Percentiles rank a stretch among this genome's conserved stretches.
These are phyloP conservation scores for Phytophthora capsici DNA, from an alignment of 352 stramenopile genomes.

Conservation along the genomic window DNA sequence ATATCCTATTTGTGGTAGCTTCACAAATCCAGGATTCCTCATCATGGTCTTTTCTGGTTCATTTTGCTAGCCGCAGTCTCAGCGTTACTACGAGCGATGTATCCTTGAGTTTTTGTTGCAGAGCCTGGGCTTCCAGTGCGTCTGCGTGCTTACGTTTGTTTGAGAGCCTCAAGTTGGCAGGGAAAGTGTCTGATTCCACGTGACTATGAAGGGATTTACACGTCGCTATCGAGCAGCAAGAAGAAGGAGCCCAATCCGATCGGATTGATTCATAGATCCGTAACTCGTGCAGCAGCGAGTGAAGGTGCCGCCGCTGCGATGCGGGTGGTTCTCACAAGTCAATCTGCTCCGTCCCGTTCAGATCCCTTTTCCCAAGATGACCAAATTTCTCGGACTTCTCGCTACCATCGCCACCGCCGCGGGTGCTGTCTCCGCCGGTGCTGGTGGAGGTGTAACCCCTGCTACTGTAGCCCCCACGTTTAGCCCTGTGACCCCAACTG, in stretches of 20 bases:
- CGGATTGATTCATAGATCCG: constrained; percentile 7
- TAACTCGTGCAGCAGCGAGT: constrained; percentile 17
- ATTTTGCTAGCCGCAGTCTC: constrained; percentile 29
- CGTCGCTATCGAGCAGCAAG: constrained; percentile 32
- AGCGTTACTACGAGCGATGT: constrained; percentile 12
- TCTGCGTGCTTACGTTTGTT: constrained; percentile 26
- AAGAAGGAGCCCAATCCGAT: constrained; percentile 15
- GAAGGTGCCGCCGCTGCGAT: constrained; percentile 6
- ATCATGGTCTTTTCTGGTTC: constrained; percentile 8
- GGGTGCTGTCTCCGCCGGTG: constrained; percentile 19
- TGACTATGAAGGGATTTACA: constrained; percentile 27
- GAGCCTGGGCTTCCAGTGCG: constrained; percentile 23
- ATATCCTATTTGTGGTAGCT: constrained; percentile 33
- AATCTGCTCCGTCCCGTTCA: constrained; percentile 36
- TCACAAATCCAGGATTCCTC: constrained; percentile 8
- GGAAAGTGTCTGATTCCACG: constrained; percentile 28
- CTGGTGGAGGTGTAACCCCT: constrained; percentile 11
- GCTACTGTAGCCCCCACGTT: not conserved
- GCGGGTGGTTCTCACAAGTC: constrained; percentile 18
- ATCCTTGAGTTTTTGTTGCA: constrained; percentile 21
- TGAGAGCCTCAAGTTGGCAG: constrained; percentile 2
- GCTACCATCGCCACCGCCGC: constrained; percentile 20
- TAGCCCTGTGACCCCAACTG: not conserved
- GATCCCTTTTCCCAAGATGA: constrained; percentile 32
- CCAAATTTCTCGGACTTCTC: constrained; percentile 32